A percentile compares a stretch with the other conserved stretches of the same genome.
phyloP scores from a whole-genome alignment of 164 flowering plant species.

The Aristolochia contorta region DNA sequence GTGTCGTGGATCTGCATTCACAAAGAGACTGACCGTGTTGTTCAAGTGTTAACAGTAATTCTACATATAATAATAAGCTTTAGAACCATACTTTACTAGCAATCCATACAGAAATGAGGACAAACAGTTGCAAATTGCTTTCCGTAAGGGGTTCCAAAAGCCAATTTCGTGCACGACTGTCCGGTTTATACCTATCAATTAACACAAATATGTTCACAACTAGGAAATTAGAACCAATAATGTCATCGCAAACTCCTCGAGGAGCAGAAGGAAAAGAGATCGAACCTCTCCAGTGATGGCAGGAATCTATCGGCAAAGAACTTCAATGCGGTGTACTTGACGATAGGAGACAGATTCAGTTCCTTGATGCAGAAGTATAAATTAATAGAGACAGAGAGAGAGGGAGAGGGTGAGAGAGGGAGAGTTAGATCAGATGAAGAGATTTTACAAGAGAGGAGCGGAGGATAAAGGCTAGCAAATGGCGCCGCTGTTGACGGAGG shows the following conservation, averaged over 20 bases:
- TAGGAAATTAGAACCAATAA: no score
- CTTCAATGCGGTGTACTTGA: slow-evolving; percentile 65
- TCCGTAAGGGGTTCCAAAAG: slow-evolving; percentile 52
- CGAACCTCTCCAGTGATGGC: slow-evolving; percentile 18
- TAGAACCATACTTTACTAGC: slow-evolving; percentile 9
- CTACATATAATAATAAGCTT: not conserved
- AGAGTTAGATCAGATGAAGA: no score
- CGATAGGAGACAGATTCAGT: slow-evolving; percentile 44
- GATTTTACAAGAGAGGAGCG: not conserved
- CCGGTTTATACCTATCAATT: not conserved
- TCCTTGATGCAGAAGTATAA: slow-evolving; percentile 14
- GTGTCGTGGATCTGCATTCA: slow-evolving; percentile 46
- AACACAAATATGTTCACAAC: no score
- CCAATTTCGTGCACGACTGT: slow-evolving; percentile 27
- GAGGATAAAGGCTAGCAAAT: not conserved
- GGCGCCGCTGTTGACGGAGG: not conserved
- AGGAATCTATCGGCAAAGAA: slow-evolving; percentile 61
- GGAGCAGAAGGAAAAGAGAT: not conserved
- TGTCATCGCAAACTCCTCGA: no score
- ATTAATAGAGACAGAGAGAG: not conserved
- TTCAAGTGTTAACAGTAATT: not conserved
- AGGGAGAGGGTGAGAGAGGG: slow-evolving; percentile 4
- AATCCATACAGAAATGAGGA: slow-evolving; percentile 28
- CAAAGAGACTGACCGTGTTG: not conserved
- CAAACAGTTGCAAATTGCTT: slow-evolving; percentile 70